Evolutionary conservation across 1,284 basidiomycete species (phyloP), one percentile per base, ranked within the genome.

Genomic region (Sporisorium iseilematis-ciliati): DNA sequence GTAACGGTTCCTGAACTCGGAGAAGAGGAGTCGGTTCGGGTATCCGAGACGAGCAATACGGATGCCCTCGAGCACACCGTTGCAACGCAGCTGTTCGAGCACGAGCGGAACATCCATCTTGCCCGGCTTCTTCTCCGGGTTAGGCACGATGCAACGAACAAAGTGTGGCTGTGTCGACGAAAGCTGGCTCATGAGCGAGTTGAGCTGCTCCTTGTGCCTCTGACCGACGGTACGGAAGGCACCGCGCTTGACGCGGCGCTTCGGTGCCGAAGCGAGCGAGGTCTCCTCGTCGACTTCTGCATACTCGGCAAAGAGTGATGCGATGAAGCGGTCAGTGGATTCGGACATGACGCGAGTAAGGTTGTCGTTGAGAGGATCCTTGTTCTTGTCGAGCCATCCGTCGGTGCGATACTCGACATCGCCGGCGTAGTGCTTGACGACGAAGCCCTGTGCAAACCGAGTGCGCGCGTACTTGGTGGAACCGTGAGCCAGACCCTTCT

Each of bases 301-400:
- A 81, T 91, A 95, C 77, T 98, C 96, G 18, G 91, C 88, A 86
- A 99, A 99, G 41, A 99, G 89, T 2, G 88, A 86, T 0, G 92
- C 90, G 41, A 99, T 90, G 80, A 93, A 94, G 38, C 90, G 89
- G 78, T 97, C 92, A 2, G 90, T 89, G 2, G 96, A 97, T 16
- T 90, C 89, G 1, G 94, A 91, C 25, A 99, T 89, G 42, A 99
- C 91, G 18, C 94, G 91, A 0, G 94, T 94, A 43, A 99, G 89
- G 83, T 98, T 96, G 84, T 98, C 95, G 85, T 99, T 98, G 73
- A 99, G 88, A 0, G 97, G 97, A 82, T 99, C 97, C 87, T 97
- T 97, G 89, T 99, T 99, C 91, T 99, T 99, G 88, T 97, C 95
- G 70, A 99, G 88, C 97, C 97, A 99, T 10, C 94, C 93, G 42